Base-by-base conservation (phyloP, 495 filamentous ascomycete genomes). In the Hypoxylon rickii region DNA sequence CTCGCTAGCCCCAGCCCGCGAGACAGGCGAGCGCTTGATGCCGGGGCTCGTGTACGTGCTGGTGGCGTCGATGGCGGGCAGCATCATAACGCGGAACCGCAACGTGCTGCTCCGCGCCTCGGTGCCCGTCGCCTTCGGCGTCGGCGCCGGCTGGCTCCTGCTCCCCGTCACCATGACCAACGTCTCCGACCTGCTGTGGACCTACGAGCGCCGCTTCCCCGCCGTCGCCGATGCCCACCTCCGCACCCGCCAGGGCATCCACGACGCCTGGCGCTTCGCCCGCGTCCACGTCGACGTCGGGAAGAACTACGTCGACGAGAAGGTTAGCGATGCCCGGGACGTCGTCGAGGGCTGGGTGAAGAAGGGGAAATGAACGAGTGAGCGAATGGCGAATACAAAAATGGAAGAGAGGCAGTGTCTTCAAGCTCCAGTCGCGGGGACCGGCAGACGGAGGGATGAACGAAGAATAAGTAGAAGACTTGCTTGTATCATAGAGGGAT, bases 1-100 rank as follows among this genome's bases (percentile, higher is more conserved):
- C 21, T 88, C 86, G 0, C 84, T 98, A 7, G 92, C 91, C 29
- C 94, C 94, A 17, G 78, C 90, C 8, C 84, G 85, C 51, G 86
- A 91, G 67, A 86, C 83, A 42, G 85, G 86, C 56, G 94, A 98
- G 74, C 83, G 83, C 61, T 78, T 97, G 12, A 82, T 96, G 67
- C 94, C 94, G 19, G 90, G 92, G 3, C 71, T 83, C 31, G 79
- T 97, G 55, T 97, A 97, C 75, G 90, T 96, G 29, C 83, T 96
- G 11, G 90, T 98, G 2, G 83, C 90, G 8, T 84, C 89, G 53
- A 96, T 98, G 91, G 87, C 92, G 22, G 92, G 92, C 58, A 88
- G 83, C 60, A 97, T 98, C 66, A 75, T 96, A 21, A 80, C 88
- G 37, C 83, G 94, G 44, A 94, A 95, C 76, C 83, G 93, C 36